Evolutionary conservation across 2,329 filamentous ascomycete genomes (phyloP).

Genomic region (Orbilia oligospora): DNA sequence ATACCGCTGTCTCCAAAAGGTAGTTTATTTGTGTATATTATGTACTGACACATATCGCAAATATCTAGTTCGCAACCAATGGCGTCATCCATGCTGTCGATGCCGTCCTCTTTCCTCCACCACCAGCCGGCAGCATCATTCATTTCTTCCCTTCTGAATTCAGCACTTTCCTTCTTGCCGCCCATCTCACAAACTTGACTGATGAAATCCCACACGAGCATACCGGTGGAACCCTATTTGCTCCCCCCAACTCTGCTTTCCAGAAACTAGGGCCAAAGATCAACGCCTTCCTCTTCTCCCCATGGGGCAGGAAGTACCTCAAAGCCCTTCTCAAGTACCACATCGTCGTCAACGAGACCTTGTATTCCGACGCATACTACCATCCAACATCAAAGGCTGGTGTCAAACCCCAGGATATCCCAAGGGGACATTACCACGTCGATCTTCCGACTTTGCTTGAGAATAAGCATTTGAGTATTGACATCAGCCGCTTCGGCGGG

Average conservation of each 20-base stretch:
- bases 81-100: constrained; percentile 85
- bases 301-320: constrained; percentile 80
- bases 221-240: constrained; percentile 79
- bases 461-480: constrained; percentile 77
- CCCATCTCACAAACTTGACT: constrained; percentile 80
- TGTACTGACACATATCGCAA: not conserved
- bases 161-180: constrained; percentile 82
- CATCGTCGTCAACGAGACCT: constrained; percentile 78
- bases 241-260: constrained; percentile 86
- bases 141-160: constrained; percentile 78
- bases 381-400: constrained; percentile 16
- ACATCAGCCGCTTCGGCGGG: constrained; percentile 78
- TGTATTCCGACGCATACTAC: constrained; percentile 82
- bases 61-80: constrained; percentile 77
- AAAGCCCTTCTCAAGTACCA: constrained; percentile 84
- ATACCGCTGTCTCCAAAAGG: not conserved
- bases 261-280: constrained; percentile 77
- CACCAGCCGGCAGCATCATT: constrained; percentile 76
- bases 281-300: constrained; percentile 89
- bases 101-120: constrained; percentile 82
- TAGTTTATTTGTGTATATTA: not conserved
- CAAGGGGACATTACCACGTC: constrained; percentile 74
- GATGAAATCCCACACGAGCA: constrained; percentile 71
- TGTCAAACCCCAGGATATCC: constrained; percentile 63
- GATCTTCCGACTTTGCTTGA: constrained; percentile 81